A percentile compares a stretch with the other conserved stretches of the same genome.
Evolutionary conservation across 106 monocot species (phyloP).

Genomic region (Phalaenopsis equestris): DNA sequence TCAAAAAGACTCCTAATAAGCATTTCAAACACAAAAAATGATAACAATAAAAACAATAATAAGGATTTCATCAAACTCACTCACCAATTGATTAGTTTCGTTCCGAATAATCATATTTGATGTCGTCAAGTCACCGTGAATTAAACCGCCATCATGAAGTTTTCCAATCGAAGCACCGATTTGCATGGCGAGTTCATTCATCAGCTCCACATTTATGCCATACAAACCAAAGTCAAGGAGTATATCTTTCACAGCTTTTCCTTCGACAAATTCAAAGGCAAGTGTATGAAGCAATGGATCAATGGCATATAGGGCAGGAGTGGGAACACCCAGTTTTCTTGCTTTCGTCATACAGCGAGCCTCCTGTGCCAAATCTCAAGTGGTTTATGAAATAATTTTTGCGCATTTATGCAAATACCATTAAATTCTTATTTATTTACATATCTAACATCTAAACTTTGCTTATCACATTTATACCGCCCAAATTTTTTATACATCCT

Average conservation of each 20-base stretch:
- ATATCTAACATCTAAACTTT: no score
- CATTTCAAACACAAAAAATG: background rate
- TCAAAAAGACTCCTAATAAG: background rate
- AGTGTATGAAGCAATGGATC: slow-evolving; percentile 66
- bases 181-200: slow-evolving; percentile 57
- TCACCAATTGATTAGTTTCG: slow-evolving; percentile 62
- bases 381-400: background rate
- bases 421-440: no score
- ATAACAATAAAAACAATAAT: background rate
- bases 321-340: slow-evolving; percentile 69
- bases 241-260: slow-evolving; percentile 71
- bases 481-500: no score
- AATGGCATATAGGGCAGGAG: slow-evolving; percentile 67
- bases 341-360: slow-evolving; percentile 95
- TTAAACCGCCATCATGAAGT: slow-evolving; percentile 88
- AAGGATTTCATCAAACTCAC: background rate
- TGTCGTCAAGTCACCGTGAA: slow-evolving; percentile 93
- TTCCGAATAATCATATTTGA: slow-evolving; percentile 84
- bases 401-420: no score
- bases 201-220: slow-evolving; percentile 45
- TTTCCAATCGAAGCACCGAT: slow-evolving; percentile 78
- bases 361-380: slow-evolving; percentile 34
- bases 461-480: no score
- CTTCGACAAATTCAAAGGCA: slow-evolving; percentile 80
- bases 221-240: slow-evolving; percentile 62